Conservation (phyloP, 2,329 filamentous ascomycete genomes). For the Ophiostoma novo-ulmi region DNA sequence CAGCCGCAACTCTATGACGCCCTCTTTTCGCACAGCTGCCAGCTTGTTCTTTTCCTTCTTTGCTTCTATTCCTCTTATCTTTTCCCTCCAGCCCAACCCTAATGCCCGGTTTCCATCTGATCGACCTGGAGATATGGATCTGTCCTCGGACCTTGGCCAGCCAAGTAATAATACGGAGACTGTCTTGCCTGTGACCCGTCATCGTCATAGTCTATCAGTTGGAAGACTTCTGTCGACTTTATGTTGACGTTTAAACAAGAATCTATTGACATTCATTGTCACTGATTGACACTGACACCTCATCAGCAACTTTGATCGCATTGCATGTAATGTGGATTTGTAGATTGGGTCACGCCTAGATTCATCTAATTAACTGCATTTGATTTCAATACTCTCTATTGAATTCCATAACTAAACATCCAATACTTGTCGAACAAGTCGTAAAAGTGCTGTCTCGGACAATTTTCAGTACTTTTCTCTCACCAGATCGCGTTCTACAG, state of each 20-base stretch:
- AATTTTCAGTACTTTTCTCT: background rate
- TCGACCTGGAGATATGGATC: background rate
- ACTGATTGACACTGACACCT: no score
- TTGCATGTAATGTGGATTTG: background rate
- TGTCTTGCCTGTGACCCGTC: background rate
- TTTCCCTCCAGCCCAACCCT: background rate
- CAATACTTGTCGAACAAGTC: background rate
- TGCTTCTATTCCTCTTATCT: background rate
- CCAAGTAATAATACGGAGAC: slow-evolving; percentile 7
- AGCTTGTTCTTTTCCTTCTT: background rate
- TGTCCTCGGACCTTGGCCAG: background rate
- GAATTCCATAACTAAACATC: background rate
- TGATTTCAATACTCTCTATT: background rate
- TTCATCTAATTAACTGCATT: background rate
- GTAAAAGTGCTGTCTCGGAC: background rate
- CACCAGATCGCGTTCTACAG: background rate
- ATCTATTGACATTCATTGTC: no score
- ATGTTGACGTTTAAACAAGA: no score
- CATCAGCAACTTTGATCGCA: background rate
- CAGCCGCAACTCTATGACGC: background rate
- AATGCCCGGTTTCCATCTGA: background rate
- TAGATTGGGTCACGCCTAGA: background rate
- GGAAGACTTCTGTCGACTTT: no score
- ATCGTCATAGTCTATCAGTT: background rate
- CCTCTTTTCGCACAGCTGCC: no score